Conservation (phyloP, 148 eudicot genomes). For the Rhododendron simsii region DNA sequence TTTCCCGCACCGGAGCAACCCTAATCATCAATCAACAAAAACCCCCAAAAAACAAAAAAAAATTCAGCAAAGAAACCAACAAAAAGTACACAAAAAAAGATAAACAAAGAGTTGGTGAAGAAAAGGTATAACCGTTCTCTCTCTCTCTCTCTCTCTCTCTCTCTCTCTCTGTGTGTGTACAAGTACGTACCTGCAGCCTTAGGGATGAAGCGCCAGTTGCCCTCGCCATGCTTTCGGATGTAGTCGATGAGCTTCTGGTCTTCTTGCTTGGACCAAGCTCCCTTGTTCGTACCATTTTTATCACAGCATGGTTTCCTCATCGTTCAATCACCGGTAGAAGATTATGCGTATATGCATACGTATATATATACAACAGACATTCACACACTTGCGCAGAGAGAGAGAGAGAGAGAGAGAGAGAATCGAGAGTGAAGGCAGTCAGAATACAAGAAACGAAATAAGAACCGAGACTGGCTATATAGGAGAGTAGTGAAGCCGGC, state of each 20-base stretch:
- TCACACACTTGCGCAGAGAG: background rate
- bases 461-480: background rate
- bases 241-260: conserved; percentile 27
- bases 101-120: background rate
- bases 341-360: background rate
- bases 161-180: background rate
- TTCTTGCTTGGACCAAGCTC: conserved; percentile 39
- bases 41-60: background rate
- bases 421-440: background rate
- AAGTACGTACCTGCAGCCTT: conserved; percentile 23
- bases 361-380: background rate
- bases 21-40: background rate
- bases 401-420: background rate
- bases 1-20: conserved; percentile 20
- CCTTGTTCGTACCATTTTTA: conserved; percentile 21
- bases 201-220: conserved; percentile 30
- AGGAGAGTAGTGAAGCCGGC: background rate
- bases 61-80: background rate
- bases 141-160: background rate
- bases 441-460: background rate
- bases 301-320: conserved; percentile 29
- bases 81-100: background rate
- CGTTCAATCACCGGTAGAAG: background rate
- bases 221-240: conserved; percentile 27
- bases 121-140: background rate